Conservation (phyloP, 2,329 filamentous ascomycete genomes). For the Grosmannia serpens region DNA sequence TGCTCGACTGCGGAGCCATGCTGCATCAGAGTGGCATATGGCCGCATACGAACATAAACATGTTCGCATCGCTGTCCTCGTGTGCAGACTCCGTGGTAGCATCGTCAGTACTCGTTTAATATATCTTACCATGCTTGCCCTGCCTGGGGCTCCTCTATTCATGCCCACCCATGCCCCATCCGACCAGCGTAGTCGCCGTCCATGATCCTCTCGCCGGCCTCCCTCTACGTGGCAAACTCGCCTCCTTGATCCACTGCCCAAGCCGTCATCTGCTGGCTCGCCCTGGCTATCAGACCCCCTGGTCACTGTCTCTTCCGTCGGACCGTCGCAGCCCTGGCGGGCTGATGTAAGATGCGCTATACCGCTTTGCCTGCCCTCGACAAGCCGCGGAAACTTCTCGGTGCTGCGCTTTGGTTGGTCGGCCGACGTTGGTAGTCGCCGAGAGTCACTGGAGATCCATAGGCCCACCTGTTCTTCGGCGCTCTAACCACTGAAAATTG, state of each 20-base stretch:
- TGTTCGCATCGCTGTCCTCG: too few relatives aligned
- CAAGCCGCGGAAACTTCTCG: too few relatives aligned
- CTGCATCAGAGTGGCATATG: too few relatives aligned
- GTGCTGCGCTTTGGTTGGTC: too few relatives aligned
- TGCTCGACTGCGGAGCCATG: too few relatives aligned
- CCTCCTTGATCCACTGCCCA: too few relatives aligned
- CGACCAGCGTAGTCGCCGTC: not conserved
- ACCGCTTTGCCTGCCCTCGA: not conserved
- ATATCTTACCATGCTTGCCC: too few relatives aligned
- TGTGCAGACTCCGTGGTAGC: too few relatives aligned
- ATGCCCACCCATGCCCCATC: not conserved
- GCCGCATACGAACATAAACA: too few relatives aligned
- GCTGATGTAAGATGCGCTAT: not conserved
- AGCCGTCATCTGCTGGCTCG: too few relatives aligned
- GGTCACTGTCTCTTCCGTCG: not conserved
- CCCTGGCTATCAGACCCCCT: not conserved
- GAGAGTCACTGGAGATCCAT: not conserved
- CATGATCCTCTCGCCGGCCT: not conserved
- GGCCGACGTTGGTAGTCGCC: not conserved
- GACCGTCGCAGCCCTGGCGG: not conserved
- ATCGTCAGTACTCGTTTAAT: too few relatives aligned
- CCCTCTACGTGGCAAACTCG: not conserved
- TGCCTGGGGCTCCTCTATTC: not conserved
- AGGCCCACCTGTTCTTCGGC: not conserved
- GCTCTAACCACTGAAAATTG: not conserved